These are phyloP conservation scores for Giardia duodenalis DNA, from an alignment of 208 protist genomes.

Conservation along the genomic window DNA sequence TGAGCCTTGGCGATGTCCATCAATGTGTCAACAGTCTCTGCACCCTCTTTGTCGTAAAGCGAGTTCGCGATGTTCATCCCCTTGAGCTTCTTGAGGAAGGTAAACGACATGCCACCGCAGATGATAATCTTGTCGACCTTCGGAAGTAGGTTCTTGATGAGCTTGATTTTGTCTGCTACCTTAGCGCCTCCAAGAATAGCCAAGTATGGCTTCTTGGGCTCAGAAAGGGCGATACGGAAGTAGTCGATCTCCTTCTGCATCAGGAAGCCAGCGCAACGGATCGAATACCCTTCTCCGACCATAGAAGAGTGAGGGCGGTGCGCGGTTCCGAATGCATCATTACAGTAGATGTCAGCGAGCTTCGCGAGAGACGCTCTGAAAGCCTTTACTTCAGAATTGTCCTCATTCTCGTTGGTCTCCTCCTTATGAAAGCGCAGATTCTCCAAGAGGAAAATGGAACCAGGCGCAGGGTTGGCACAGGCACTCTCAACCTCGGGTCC, in stretches of 20 bases:
- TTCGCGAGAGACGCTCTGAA: slow-evolving; percentile 64
- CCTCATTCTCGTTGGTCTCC: slow-evolving; percentile 67
- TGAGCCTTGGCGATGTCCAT: slow-evolving; percentile 74
- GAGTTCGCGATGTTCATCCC: slow-evolving; percentile 67
- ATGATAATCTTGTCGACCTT: slow-evolving; percentile 92
- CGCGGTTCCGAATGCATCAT: slow-evolving; percentile 92
- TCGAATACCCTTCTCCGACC: slow-evolving; percentile 49
- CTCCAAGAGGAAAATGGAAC: slow-evolving; percentile 85
- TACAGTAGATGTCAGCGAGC: slow-evolving; percentile 89
- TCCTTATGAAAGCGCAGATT: slow-evolving; percentile 95
- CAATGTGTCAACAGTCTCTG: slow-evolving; percentile 59
- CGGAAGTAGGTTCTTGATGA: slow-evolving; percentile 91
- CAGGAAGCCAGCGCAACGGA: slow-evolving; percentile 81
- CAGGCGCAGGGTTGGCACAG: slow-evolving; percentile 45
- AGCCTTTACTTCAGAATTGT: slow-evolving; percentile 44
- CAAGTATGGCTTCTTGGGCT: slow-evolving; percentile 66
- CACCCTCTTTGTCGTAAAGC: slow-evolving; percentile 70
- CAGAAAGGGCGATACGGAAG: slow-evolving; percentile 69
- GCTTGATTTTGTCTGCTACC: slow-evolving; percentile 91
- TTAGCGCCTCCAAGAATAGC: slow-evolving; percentile 91
- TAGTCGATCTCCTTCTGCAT: slow-evolving; percentile 93
- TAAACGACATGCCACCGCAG: slow-evolving; percentile 52
- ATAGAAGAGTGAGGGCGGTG: slow-evolving; percentile 84
- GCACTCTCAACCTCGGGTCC: slow-evolving; percentile 60
- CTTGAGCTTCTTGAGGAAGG: slow-evolving; percentile 41